Percentiles rank a stretch among this genome's conserved stretches.
Evolutionary conservation across 2,329 filamentous ascomycete genomes (phyloP).

Genomic region (Neofusicoccum sp.): DNA sequence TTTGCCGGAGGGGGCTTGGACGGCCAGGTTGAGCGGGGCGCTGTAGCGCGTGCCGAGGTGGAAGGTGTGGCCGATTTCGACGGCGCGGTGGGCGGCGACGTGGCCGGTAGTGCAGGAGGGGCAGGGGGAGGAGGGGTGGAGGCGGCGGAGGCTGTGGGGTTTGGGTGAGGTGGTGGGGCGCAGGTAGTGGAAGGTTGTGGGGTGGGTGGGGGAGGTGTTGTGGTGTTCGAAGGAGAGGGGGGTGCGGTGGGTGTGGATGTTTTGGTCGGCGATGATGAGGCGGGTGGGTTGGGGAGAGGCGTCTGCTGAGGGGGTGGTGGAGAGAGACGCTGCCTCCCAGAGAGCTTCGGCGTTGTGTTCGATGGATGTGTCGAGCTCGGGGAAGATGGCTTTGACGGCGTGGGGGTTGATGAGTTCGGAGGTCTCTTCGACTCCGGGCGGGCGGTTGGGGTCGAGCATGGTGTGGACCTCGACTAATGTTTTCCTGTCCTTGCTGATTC

Average conservation of each 20-base stretch:
- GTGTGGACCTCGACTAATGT: conserved; percentile 62
- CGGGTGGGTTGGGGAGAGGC: background rate
- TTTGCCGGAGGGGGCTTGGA: conserved; percentile 22
- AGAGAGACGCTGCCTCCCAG: background rate
- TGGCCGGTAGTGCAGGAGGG: conserved; percentile 24
- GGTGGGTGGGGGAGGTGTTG: conserved; percentile 1
- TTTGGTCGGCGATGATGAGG: conserved; percentile 6
- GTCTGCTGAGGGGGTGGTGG: background rate
- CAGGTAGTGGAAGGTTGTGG: conserved; percentile 25
- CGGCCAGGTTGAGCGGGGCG: conserved; percentile 62
- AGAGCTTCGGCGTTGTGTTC: conserved; percentile 44
- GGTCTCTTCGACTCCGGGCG: conserved; percentile 21
- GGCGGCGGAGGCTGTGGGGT: background rate
- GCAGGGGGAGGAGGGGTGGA: background rate
- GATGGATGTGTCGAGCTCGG: conserved; percentile 70
- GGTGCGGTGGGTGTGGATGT: conserved; percentile 18
- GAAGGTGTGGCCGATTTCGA: conserved; percentile 95
- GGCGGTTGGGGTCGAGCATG: conserved; percentile 35
- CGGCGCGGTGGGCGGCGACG: conserved; percentile 54
- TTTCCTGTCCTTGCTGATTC: conserved; percentile 65
- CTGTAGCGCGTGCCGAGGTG: conserved; percentile 89
- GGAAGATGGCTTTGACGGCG: conserved; percentile 64
- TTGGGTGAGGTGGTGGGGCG: background rate
- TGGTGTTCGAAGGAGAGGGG: conserved; percentile 25
- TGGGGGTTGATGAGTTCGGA: conserved; percentile 51